Percentiles rank a stretch among this genome's conserved stretches.
Conservation (phyloP, 2,329 filamentous ascomycete species). For the Aspergillus alliaceus region DNA sequence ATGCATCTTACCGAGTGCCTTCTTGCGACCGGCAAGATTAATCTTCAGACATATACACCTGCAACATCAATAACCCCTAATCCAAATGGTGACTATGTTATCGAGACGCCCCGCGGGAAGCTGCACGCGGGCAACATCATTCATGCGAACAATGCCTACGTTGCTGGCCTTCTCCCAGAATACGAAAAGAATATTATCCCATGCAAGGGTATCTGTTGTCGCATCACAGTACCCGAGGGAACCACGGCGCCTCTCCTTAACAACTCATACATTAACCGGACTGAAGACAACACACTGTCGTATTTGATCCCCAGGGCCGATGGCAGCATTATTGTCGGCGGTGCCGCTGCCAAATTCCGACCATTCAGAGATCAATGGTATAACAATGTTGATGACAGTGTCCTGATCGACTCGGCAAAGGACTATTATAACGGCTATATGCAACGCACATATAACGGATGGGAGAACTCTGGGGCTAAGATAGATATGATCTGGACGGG, state of each 20-base stretch:
- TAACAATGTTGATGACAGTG: constrained; percentile 45
- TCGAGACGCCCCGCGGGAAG: constrained; percentile 62
- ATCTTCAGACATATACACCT: constrained; percentile 55
- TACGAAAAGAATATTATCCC: constrained; percentile 74
- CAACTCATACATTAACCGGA: constrained; percentile 60
- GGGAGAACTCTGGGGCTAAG: constrained; percentile 32
- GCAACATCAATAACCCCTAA: constrained; percentile 28
- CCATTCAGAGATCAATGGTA: constrained; percentile 42
- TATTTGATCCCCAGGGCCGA: constrained; percentile 63
- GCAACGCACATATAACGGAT: constrained; percentile 35
- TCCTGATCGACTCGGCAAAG: constrained; percentile 48
- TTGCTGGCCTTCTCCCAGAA: constrained; percentile 68
- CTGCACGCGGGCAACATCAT: constrained; percentile 65
- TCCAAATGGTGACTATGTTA: constrained; percentile 56
- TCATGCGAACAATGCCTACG: constrained; percentile 84
- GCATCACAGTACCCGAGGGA: constrained; percentile 24
- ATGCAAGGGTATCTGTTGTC: constrained; percentile 57
- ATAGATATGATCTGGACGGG: constrained; percentile 35
- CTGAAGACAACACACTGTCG: constrained; percentile 28
- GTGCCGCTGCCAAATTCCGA: constrained; percentile 52
- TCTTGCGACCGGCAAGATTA: constrained; percentile 52
- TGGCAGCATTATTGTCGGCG: constrained; percentile 60
- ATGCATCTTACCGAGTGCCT: constrained; percentile 65
- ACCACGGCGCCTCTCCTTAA: constrained; percentile 28
- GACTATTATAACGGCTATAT: constrained; percentile 39